Evolutionary conservation across 805 yeast genomes (phyloP).

Genomic region (Candida jianshihensis): DNA sequence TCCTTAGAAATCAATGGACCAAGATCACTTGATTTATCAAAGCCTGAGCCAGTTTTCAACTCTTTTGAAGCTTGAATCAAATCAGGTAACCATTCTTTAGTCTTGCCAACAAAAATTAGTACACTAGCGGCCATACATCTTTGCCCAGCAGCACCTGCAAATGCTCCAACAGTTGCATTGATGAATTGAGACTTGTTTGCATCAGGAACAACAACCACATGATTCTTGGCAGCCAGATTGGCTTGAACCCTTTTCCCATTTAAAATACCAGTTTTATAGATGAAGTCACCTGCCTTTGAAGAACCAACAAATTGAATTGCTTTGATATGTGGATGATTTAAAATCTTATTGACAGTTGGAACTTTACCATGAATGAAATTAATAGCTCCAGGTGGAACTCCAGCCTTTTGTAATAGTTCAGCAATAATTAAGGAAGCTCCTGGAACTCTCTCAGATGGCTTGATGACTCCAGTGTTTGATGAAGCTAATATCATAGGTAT

Average conservation of each 20-base stretch:
- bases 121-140: constrained; percentile 79
- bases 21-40: constrained; percentile 50
- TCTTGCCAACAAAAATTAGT: constrained; percentile 58
- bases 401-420: constrained; percentile 62
- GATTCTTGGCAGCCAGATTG: constrained; percentile 73
- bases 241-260: constrained; percentile 75
- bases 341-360: constrained; percentile 60
- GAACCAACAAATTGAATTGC: constrained; percentile 76
- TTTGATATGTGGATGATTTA: constrained; percentile 64
- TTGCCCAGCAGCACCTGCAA: constrained; percentile 82
- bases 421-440: constrained; percentile 71
- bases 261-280: constrained; percentile 58
- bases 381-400: constrained; percentile 65
- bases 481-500: constrained; percentile 51
- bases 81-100: constrained; percentile 58
- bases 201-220: constrained; percentile 64
- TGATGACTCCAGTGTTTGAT: constrained; percentile 67
- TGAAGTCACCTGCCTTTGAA: constrained; percentile 68
- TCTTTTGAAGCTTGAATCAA: constrained; percentile 49
- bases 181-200: constrained; percentile 60
- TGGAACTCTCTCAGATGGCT: constrained; percentile 69
- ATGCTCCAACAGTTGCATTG: constrained; percentile 64
- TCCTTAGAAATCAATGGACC: constrained; percentile 66
- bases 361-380: constrained; percentile 68
- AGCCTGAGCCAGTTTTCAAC: constrained; percentile 59